These are phyloP conservation scores for Ramicandelaber brevisporus DNA, from an alignment of 192 early-diverging fungal genomes.

Conservation along the genomic window DNA sequence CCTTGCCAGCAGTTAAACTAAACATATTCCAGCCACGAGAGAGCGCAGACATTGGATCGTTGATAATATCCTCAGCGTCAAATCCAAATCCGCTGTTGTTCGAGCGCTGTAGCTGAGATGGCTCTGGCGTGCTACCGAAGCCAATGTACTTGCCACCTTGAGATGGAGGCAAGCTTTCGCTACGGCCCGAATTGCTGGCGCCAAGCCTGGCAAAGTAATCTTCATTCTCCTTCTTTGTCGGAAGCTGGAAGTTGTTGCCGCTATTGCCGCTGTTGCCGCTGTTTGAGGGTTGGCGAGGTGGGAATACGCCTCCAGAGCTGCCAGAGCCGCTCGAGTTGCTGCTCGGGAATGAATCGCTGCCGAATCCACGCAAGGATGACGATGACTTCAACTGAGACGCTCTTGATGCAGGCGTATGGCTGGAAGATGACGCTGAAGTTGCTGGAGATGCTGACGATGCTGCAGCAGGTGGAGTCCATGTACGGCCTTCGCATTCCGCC, in stretches of 20 bases:
- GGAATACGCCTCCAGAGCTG: constrained; percentile 1
- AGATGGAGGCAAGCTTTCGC: constrained; percentile 36
- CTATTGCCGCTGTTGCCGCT: too few species aligned
- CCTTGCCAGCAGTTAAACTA: constrained; percentile 20
- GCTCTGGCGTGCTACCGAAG: constrained; percentile 30
- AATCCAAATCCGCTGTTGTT: constrained; percentile 3
- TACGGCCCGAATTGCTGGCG: constrained; percentile 20
- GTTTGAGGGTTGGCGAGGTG: neutral
- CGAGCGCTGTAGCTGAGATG: neutral
- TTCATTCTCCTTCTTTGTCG: constrained; percentile 53
- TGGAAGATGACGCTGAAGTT: constrained; percentile 7
- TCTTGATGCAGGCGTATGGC: constrained; percentile 2
- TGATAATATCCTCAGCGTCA: constrained; percentile 26
- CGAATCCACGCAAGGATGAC: too few species aligned
- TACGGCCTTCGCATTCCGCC: constrained; percentile 34
- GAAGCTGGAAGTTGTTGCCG: constrained; percentile 11
- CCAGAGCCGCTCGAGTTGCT: constrained; percentile 8
- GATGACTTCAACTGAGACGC: constrained; percentile 21
- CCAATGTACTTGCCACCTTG: constrained; percentile 56
- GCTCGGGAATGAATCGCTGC: constrained; percentile 3
- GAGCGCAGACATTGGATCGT: constrained; percentile 37
- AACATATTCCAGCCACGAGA: constrained; percentile 41
- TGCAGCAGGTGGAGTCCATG: constrained; percentile 11
- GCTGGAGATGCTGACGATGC: constrained; percentile 6
- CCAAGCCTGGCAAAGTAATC: constrained; percentile 49